Base-by-base conservation (phyloP, 208 protist genomes). In the Wallacemonas sp. region DNA sequence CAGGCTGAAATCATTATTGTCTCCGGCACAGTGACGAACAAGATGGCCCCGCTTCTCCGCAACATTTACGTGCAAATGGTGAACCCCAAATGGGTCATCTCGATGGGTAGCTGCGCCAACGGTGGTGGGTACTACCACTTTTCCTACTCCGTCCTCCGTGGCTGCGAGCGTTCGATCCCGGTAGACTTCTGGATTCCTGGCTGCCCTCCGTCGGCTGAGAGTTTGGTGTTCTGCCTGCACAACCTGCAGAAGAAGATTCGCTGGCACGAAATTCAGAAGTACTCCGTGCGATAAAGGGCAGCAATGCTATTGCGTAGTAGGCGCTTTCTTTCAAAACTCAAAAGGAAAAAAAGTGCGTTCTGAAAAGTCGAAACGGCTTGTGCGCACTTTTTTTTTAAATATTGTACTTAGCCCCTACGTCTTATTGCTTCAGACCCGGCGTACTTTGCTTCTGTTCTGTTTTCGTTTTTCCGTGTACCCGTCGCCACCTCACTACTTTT, bases 71-170 rank as follows among this genome's bases (percentile, higher is more conserved):
- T 98, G 58, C 96, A 99, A 77, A 99, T 99, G 96, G 90, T 97
- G 60, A 97, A 97, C 68, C 95, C 95, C 46, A 94, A 95, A 77
- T 97, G 88, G 86, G 89, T 97, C 26, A 91, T 96, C 39, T 96
- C 83, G 30, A 98, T 98, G 95, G 98, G 98, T 30, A 97, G 86
- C 72, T 99, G 98, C 75, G 98, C 98, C 24, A 99, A 99, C 82
- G 98, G 98, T 65, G 98, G 97, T 62, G 98, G 98, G 17, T 99
- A 99, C 85, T 99, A 99, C 76, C 97, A 99, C 86, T 99, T 99
- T 83, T 98, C 93, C 5, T 99, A 98, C 79, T 64, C 97, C 26
- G 96, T 98, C 39, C 92, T 99, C 14, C 89, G 97, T 51, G 97
- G 97, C 36, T 99, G 97, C 75, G 97, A 99, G 72, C 90, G 97